phyloP scores from a whole-genome alignment of 306 rosid species.

The Cucurbita pepo region DNA sequence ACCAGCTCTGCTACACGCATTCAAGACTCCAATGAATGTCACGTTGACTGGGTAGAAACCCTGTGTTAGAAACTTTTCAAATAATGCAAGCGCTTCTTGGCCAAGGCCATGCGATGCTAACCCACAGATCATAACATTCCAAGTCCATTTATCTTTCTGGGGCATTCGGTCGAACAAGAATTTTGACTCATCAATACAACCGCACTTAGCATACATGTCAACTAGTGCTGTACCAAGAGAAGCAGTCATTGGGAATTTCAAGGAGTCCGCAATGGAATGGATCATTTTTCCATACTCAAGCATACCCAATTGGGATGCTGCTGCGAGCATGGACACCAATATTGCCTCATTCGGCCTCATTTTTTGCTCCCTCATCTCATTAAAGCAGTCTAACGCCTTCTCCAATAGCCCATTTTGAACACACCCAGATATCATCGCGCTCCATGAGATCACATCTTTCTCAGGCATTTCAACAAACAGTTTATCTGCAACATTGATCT shows the following conservation, averaged over 20 bases:
- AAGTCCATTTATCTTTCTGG: slow-evolving; percentile 42
- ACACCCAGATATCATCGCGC: slow-evolving; percentile 57
- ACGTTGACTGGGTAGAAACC: slow-evolving; percentile 43
- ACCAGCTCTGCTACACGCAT: slow-evolving; percentile 68
- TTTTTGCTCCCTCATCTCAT: slow-evolving; percentile 29
- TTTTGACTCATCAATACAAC: slow-evolving; percentile 47
- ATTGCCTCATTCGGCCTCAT: slow-evolving; percentile 48
- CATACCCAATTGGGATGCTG: slow-evolving; percentile 50
- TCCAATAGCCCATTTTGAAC: slow-evolving; percentile 44
- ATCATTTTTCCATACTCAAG: slow-evolving; percentile 36
- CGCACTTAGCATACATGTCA: slow-evolving; percentile 85
- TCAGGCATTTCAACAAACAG: slow-evolving; percentile 53
- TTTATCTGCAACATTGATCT: slow-evolving; percentile 31
- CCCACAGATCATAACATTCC: slow-evolving; percentile 80
- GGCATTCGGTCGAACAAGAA: slow-evolving; percentile 34
- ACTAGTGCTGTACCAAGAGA: slow-evolving; percentile 47
- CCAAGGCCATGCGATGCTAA: slow-evolving; percentile 51
- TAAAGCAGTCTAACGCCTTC: slow-evolving; percentile 47
- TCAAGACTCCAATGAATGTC: slow-evolving; percentile 57
- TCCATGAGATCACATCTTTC: slow-evolving; percentile 69
- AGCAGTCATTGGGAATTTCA: slow-evolving; percentile 30
- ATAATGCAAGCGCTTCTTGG: slow-evolving; percentile 36
- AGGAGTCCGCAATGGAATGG: slow-evolving; percentile 33
- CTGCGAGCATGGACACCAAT: slow-evolving; percentile 42
- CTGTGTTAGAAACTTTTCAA: slow-evolving; percentile 28